Evolutionary conservation across 2,329 filamentous ascomycete genomes (phyloP), one percentile per base, ranked within the genome.

Genomic region (Didymella lethalis): DNA sequence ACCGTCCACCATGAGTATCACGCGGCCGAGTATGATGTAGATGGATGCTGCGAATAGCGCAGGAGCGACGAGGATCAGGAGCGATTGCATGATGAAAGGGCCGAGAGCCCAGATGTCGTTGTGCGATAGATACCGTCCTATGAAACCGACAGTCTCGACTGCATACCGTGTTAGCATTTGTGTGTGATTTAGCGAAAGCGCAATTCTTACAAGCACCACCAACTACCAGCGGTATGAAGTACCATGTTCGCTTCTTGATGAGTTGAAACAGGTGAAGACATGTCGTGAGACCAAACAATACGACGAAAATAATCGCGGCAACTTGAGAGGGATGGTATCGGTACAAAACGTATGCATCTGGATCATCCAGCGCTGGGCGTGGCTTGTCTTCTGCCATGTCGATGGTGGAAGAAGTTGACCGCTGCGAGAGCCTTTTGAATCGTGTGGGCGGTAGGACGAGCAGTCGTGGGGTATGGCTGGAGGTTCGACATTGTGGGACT

Each of bases 141-240:
- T 65, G 54, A 85, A 86, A 4, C 83, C 84, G 28, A 85, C 69
- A 0, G 73, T 69, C 67, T 86, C 82, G 57, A 84, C 82, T 67
- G 23, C 25, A 16, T 23, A 10, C 6, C 46, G 31, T n/a, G 31
- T 62, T 8, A 59, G 52, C 2, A 23, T n/a, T 6, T 5, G 23
- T 23, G 20, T 12, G 25, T 26, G 3, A 10, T 5, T 16, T 7
- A 10, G 14, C 14, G 10, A 6, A 11, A 4, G 1, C 23, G 12
- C 14, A 69, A 31, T 26, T 46, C 64, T 54, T 75, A 84, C 83
- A 84, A 11, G 80, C 48, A 16, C 81, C 81, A n/a, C 83, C 83
- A 20, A 85, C 66, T 4, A 83, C 61, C 40, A 86, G 81, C 0
- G 84, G 81, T 6, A 83, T 78, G 62, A 84, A 81, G 63, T 81